These are phyloP conservation scores for Penicillium paxilli DNA, from an alignment of 495 filamentous ascomycete genomes.

Conservation along the genomic window DNA sequence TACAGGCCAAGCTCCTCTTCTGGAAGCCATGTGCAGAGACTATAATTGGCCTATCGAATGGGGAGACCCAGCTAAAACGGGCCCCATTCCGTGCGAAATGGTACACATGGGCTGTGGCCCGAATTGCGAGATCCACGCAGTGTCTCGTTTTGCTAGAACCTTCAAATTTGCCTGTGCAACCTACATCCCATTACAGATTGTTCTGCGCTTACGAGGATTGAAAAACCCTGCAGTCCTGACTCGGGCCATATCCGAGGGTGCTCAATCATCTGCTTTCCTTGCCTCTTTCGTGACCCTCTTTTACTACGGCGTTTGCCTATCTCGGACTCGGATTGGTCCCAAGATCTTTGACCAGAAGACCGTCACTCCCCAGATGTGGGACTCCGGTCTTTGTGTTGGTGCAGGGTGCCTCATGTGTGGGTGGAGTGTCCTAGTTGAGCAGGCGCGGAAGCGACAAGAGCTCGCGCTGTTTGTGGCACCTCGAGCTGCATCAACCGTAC, in stretches of 20 bases:
- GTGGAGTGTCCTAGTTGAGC: constrained; percentile 81
- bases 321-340: constrained; percentile 79
- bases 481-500: constrained; percentile 71
- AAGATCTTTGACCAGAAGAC: constrained; percentile 55
- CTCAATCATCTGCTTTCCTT: constrained; percentile 79
- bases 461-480: constrained; percentile 85
- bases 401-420: constrained; percentile 79
- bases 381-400: constrained; percentile 71
- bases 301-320: constrained; percentile 86
- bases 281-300: constrained; percentile 79
- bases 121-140: constrained; percentile 77
- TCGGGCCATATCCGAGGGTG: constrained; percentile 58
- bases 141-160: constrained; percentile 66
- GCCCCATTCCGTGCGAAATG: constrained; percentile 84
- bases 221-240: constrained; percentile 37
- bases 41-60: constrained; percentile 66
- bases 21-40: constrained; percentile 75
- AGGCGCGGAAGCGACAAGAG: constrained; percentile 67
- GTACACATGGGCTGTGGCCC: constrained; percentile 81
- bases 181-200: constrained; percentile 76
- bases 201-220: constrained; percentile 59
- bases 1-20: constrained; percentile 68
- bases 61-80: constrained; percentile 72
- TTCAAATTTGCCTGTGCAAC: constrained; percentile 76
- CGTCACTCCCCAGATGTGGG: constrained; percentile 59